Base-by-base conservation (phyloP, 2,329 filamentous ascomycete species). In the Chaetomium sp. region DNA sequence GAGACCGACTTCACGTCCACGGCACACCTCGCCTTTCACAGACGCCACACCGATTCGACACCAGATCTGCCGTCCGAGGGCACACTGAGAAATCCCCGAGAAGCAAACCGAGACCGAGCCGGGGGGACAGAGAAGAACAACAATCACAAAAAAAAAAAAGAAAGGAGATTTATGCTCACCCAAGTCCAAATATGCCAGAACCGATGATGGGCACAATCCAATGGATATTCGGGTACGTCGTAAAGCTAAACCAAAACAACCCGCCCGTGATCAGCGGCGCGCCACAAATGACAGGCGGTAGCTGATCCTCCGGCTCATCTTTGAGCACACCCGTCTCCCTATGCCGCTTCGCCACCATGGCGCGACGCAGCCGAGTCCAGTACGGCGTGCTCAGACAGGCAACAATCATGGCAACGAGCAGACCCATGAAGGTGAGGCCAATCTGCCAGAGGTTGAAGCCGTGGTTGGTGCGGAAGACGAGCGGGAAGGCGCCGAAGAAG, bases 191-290 rank as follows among this genome's bases (percentile, higher is more conserved):
- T 45, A 91, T 74, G 43, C 70, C 77, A 34, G 84, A 87, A 19
- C 85, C 88, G 70, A 91, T 85, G 61, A 90, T 85, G 33, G 87
- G 86, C 46, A 85, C 78, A 59, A 89, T 87, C 85, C 85, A 92
- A 71, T 89, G 86, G 49, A 96, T 80, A 63, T 71, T 79, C 2
- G 84, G 70, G 68, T 85, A 91, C 11, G 87, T 87, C 4, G 88
- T 91, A 88, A 90, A 96, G 7, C 84, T 90, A 71, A 96, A 96
- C 72, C 89, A 87, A 70, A 96, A 95, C 12, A 97, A 73, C 6
- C 89, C 89, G 54, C 88, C 75, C 5, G 91, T 89, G 36, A 94
- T 89, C 8, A 95, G 71, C 45, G 90, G 71, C 0, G 85, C 85
- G n/a, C 91, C 92, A 6, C 78, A 68, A 51, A 91, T 87, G 19